Evolutionary conservation across 305 asterid species (phyloP).

Genomic region (Fraxinus ornus): DNA sequence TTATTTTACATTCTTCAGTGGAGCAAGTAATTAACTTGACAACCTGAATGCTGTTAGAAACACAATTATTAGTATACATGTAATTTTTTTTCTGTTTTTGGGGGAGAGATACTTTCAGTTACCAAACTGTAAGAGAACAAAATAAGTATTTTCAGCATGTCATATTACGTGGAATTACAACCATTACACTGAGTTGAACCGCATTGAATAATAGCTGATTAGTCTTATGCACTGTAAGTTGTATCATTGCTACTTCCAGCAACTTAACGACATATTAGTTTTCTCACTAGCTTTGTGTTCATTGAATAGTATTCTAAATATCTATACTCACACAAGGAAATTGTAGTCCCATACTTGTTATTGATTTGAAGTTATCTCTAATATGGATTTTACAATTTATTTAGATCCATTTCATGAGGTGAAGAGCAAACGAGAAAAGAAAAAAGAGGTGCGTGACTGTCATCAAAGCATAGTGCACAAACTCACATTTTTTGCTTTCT

Average conservation of each 20-base stretch:
- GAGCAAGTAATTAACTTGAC: not conserved
- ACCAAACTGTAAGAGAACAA: not conserved
- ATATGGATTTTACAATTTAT: constrained; percentile 25
- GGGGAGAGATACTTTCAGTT: not conserved
- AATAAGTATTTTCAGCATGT: not conserved
- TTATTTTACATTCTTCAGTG: not conserved
- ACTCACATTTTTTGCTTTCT: not conserved
- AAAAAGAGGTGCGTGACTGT: constrained; percentile 76
- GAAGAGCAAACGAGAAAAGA: constrained; percentile 97
- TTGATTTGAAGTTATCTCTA: constrained; percentile 23
- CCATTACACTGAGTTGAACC: not conserved
- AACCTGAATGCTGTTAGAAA: not conserved
- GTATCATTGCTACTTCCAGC: not conserved
- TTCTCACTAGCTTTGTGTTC: not conserved
- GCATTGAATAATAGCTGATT: not conserved
- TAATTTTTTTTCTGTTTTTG: not conserved
- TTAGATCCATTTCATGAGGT: constrained; percentile 96
- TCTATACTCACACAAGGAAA: not conserved
- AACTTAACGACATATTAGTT: not conserved
- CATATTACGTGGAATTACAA: not conserved
- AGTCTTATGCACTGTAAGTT: not conserved
- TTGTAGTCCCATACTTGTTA: not conserved
- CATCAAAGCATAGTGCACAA: constrained; percentile 8
- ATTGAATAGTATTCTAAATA: not conserved
- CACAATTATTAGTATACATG: not conserved